phyloP scores from a whole-genome alignment of 2,329 filamentous ascomycete genomes.

The Colletotrichum karsti region DNA sequence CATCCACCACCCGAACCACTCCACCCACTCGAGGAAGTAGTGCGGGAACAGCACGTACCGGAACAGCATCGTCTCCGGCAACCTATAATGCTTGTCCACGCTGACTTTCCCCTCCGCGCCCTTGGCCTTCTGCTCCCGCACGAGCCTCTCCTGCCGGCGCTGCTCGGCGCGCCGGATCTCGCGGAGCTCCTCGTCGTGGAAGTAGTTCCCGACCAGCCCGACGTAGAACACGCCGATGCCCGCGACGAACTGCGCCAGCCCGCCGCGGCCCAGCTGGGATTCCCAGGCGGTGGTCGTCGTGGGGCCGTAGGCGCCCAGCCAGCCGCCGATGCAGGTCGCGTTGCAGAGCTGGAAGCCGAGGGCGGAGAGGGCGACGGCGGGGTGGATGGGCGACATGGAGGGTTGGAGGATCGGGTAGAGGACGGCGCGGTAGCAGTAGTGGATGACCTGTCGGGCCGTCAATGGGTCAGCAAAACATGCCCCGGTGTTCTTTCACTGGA shows the following conservation, averaged over 20 bases:
- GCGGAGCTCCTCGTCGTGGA: slow-evolving; percentile 88
- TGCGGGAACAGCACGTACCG: slow-evolving; percentile 87
- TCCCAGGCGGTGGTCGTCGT: slow-evolving; percentile 63
- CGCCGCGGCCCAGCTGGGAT: slow-evolving; percentile 44
- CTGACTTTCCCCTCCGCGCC: slow-evolving; percentile 31
- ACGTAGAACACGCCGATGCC: slow-evolving; percentile 81
- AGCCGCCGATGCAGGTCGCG: slow-evolving; percentile 79
- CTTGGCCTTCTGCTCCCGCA: slow-evolving; percentile 50
- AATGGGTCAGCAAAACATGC: not conserved
- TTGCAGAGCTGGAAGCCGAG: slow-evolving; percentile 83
- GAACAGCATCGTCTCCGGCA: slow-evolving; percentile 87
- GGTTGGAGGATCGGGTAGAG: slow-evolving; percentile 85
- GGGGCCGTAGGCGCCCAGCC: slow-evolving; percentile 83
- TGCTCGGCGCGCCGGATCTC: slow-evolving; percentile 81
- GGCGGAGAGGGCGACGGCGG: slow-evolving; percentile 71
- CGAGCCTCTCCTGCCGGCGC: slow-evolving; percentile 59
- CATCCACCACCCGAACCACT: slow-evolving; percentile 92
- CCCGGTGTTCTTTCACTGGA: not conserved
- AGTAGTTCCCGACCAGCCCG: slow-evolving; percentile 83
- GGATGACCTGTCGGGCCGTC: slow-evolving; percentile 65
- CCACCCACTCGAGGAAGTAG: slow-evolving; percentile 96
- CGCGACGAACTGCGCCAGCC: slow-evolving; percentile 57
- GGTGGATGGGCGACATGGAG: slow-evolving; percentile 90
- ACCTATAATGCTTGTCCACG: slow-evolving; percentile 85
- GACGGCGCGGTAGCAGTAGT: slow-evolving; percentile 91